Evolutionary conservation across 164 flowering plant genomes (phyloP), one percentile per base, ranked within the genome.

Genomic region (Nymphaea colorata): DNA sequence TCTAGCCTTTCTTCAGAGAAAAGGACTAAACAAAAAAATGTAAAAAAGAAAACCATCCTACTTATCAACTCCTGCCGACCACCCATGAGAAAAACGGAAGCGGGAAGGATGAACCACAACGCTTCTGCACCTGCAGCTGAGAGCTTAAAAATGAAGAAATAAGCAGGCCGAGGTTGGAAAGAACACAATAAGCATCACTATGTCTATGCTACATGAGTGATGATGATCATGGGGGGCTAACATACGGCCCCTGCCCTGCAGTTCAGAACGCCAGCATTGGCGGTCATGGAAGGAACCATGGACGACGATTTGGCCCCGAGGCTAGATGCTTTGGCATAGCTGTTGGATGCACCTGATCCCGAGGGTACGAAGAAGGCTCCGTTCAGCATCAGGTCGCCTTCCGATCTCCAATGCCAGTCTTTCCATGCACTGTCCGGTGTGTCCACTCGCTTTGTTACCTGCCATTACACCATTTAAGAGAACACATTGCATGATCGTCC

Each of bases 361-460:
- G 81, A 70, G 44, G 71, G 76, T 57, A 70, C 53, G 75, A 78
- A 78, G 59, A 16, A 78, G 36, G 81, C 81, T 2, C 81, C 81
- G 61, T 78, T 78, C 61, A 78, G 43, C 64, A 75, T 11, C 68
- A 75, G 6, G 69, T 78, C 78, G 4, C 64, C 41, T 8, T 61
- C 64, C 64, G 64, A 61, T 61, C 64, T 11, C 64, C 64, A 61
- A 61, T 44, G 76, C 81, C 17, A 72, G 72, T 42, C 74, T 68
- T 42, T 76, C 71, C 81, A 42, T 51, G 3, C 67, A 5, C 67
- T 8, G 17, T 17, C 4, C 2, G 8, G 43, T 43, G 67, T 65
- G 14, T 65, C 67, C 53, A 65, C 51, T 16, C 67, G 42, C 67
- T 42, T 43, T n/a, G 53, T 42, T 6, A 65, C 67, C 47, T 43